phyloP scores from a whole-genome alignment of 2,329 filamentous ascomycete species.

The Pseudocercospora crystallina region DNA sequence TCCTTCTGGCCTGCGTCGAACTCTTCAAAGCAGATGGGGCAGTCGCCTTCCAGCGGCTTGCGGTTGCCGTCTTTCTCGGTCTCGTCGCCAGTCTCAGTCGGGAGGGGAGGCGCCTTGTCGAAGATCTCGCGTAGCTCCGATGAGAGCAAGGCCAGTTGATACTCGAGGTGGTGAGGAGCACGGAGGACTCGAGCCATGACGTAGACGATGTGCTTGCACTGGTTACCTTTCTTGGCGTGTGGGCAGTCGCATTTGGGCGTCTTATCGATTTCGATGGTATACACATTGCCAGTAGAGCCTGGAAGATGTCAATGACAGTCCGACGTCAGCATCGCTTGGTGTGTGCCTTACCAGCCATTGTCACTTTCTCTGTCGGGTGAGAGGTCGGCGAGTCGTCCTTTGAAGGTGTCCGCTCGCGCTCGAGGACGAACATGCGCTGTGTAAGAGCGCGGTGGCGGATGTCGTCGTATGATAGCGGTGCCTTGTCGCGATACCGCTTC shows the following conservation, averaged over 20 bases:
- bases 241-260: constrained; percentile 43
- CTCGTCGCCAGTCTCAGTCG: constrained; percentile 35
- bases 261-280: constrained; percentile 55
- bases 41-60: constrained; percentile 59
- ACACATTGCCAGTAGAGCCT: constrained; percentile 64
- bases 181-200: constrained; percentile 60
- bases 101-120: constrained; percentile 53
- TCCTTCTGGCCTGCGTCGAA: constrained; percentile 32
- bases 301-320: too few species aligned
- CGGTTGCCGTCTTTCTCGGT: constrained; percentile 51
- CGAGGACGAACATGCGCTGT: constrained; percentile 34
- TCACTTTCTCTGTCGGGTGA: constrained; percentile 54
- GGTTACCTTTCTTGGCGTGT: constrained; percentile 41
- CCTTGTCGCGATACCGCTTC: constrained; percentile 23
- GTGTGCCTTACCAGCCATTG: too few species aligned
- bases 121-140: constrained; percentile 60
- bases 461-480: constrained; percentile 25
- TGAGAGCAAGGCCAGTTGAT: constrained; percentile 61
- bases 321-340: too few species aligned
- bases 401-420: constrained; percentile 23
- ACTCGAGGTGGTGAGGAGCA: constrained; percentile 55
- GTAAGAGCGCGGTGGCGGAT: constrained; percentile 31
- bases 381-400: constrained; percentile 15
- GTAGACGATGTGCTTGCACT: constrained; percentile 67
- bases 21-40: constrained; percentile 56